Conservation (phyloP, 1,284 basidiomycete genomes). For the Volvariella volvacea region DNA sequence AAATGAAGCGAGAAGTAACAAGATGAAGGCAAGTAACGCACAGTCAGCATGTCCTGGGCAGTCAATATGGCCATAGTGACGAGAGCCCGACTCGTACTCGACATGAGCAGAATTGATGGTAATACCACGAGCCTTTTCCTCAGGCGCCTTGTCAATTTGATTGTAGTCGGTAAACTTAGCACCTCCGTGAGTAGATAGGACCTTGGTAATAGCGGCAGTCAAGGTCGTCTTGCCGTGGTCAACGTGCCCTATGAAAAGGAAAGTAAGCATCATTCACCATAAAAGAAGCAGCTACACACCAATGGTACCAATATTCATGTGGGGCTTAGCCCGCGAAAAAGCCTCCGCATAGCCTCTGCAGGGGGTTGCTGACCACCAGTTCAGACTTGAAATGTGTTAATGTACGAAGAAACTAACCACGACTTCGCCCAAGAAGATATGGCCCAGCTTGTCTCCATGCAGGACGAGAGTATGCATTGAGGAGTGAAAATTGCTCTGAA, state of each 20-base stretch:
- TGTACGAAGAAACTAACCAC: background rate
- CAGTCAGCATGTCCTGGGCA: slow-evolving; percentile 95
- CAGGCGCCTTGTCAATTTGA: slow-evolving; percentile 99
- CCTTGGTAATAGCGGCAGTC: slow-evolving; percentile 98
- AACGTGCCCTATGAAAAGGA: slow-evolving; percentile 62
- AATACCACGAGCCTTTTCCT: slow-evolving; percentile 99
- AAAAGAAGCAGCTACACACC: slow-evolving; percentile 36
- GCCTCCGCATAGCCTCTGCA: slow-evolving; percentile 73
- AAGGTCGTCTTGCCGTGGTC: slow-evolving; percentile 97
- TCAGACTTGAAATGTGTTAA: background rate
- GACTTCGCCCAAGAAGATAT: background rate
- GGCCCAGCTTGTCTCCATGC: no score
- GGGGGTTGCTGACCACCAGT: background rate
- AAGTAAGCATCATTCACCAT: slow-evolving; percentile 4
- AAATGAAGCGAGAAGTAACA: slow-evolving; percentile 6
- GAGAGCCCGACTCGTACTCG: slow-evolving; percentile 90
- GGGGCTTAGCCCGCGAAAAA: slow-evolving; percentile 84
- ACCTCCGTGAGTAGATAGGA: slow-evolving; percentile 75
- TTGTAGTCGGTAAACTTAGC: slow-evolving; percentile 97
- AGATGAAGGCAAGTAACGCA: slow-evolving; percentile 26
- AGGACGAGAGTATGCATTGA: slow-evolving; percentile 17
- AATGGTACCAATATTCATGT: slow-evolving; percentile 97
- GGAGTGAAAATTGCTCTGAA: background rate
- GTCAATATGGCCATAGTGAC: slow-evolving; percentile 99
- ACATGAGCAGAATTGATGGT: slow-evolving; percentile 96